phyloP scores from a whole-genome alignment of 225 moss, liverwort and hornwort species.

The Pleurozium schreberi region DNA sequence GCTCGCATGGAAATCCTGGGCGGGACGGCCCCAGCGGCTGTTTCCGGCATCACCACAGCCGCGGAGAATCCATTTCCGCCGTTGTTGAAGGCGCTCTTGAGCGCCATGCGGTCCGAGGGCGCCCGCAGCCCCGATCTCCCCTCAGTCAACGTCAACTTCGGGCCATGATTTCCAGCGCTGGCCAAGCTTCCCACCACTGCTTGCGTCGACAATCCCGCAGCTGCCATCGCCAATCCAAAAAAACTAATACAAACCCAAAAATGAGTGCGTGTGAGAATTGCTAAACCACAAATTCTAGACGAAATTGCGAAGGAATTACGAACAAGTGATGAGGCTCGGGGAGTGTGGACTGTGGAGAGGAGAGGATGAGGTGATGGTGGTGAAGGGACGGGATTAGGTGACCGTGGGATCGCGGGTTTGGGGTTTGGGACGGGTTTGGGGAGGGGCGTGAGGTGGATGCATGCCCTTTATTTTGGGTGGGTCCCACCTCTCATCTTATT shows the following conservation, averaged over 20 bases:
- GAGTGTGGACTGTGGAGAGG: neutral
- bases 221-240: conserved; percentile 9
- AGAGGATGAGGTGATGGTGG: conserved; percentile 2
- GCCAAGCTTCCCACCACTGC: conserved; percentile 3
- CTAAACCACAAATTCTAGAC: neutral
- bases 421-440: neutral
- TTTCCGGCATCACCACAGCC: conserved; percentile 15
- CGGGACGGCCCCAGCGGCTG: conserved; percentile 14
- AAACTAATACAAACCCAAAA: neutral
- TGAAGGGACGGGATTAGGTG: neutral
- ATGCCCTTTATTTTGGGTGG: neutral
- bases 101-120: conserved; percentile 39
- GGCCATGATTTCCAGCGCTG: neutral
- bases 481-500: neutral
- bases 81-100: conserved; percentile 73
- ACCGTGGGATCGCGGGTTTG: neutral
- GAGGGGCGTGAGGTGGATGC: neutral
- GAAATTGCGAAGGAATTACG: neutral
- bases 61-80: conserved; percentile 35
- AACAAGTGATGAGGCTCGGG: neutral
- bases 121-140: conserved; percentile 34
- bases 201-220: conserved; percentile 22
- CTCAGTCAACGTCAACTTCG: neutral
- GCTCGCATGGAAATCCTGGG: conserved; percentile 71
- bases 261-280: neutral